Conservation (phyloP, 2,329 filamentous ascomycete species). For the Sarocladium brachiariae region DNA sequence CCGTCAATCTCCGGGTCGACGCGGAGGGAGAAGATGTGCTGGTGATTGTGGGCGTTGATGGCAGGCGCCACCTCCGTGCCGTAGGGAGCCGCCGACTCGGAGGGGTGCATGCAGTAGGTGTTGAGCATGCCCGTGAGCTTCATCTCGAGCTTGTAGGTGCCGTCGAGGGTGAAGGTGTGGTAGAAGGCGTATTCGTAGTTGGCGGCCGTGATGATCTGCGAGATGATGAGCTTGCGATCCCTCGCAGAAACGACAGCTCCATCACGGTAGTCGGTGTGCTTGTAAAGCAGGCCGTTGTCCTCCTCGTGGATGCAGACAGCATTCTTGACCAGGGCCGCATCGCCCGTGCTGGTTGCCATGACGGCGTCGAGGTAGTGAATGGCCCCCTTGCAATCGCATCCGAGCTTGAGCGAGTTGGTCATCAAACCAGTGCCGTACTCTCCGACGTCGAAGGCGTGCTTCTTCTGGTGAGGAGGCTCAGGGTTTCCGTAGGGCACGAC, state of each 20-base stretch:
- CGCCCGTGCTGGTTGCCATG: constrained; percentile 56
- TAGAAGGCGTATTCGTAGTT: constrained; percentile 55
- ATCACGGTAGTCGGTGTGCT: constrained; percentile 57
- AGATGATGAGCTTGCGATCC: constrained; percentile 52
- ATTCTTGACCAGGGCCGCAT: constrained; percentile 59
- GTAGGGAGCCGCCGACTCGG: constrained; percentile 34
- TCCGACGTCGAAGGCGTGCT: constrained; percentile 64
- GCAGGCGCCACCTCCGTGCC: constrained; percentile 55
- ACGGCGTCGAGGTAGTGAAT: constrained; percentile 47
- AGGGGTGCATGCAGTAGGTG: constrained; percentile 33
- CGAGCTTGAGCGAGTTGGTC: constrained; percentile 59
- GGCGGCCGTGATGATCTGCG: constrained; percentile 58
- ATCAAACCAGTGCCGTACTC: constrained; percentile 59
- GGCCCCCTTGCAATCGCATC: constrained; percentile 64
- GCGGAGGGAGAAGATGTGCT: constrained; percentile 68
- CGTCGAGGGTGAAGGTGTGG: constrained; percentile 41
- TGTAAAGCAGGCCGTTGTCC: constrained; percentile 53
- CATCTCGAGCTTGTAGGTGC: constrained; percentile 50
- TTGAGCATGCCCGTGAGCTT: constrained; percentile 41
- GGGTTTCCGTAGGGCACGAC: constrained; percentile 62
- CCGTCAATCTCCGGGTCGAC: constrained; percentile 58
- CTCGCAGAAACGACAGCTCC: constrained; percentile 50
- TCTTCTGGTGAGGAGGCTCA: constrained; percentile 55
- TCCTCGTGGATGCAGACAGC: constrained; percentile 31
- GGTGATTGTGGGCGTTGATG: constrained; percentile 42